These are phyloP conservation scores for Aspergillus taichungensis DNA, from an alignment of 495 filamentous ascomycete species.

Conservation along the genomic window DNA sequence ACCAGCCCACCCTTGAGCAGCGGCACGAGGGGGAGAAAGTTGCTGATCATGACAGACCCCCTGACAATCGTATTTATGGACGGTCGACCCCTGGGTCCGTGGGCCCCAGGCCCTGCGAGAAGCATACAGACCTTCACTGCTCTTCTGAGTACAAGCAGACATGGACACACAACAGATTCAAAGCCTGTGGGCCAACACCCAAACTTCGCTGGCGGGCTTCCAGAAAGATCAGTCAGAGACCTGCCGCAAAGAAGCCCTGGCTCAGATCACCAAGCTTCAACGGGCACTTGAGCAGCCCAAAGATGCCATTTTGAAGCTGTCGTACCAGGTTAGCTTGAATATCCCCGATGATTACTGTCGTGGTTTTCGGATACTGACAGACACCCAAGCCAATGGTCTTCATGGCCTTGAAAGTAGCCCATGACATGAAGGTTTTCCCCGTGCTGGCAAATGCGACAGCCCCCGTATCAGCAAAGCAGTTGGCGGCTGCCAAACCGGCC, in stretches of 20 bases:
- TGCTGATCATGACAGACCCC: too few relatives aligned
- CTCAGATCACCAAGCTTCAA: conserved; percentile 5
- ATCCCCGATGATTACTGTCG: not conserved
- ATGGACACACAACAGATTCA: conserved; percentile 7
- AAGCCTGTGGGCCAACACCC: not conserved
- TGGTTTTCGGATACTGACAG: not conserved
- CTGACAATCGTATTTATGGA: too few relatives aligned
- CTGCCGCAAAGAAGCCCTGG: conserved; percentile 7
- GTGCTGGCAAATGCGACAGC: conserved; percentile 6
- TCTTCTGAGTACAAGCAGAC: too few relatives aligned
- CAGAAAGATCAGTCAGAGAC: conserved; percentile 2
- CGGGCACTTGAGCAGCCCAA: conserved; percentile 11
- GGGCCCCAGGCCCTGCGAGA: not conserved
- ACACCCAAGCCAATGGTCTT: conserved; percentile 10
- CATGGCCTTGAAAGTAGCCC: conserved; percentile 17
- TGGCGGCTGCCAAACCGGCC: conserved; percentile 13
- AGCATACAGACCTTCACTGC: not conserved
- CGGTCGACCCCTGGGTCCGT: not conserved
- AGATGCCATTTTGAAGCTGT: conserved; percentile 14
- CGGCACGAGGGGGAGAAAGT: too few relatives aligned
- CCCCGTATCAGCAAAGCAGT: conserved; percentile 4
- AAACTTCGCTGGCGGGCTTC: conserved; percentile 13
- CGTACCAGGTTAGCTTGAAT: conserved; percentile 5
- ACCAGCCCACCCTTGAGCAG: too few relatives aligned
- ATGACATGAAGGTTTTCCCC: conserved; percentile 15